Evolutionary conservation across 306 rosid species (phyloP).

Genomic region (Canavalia ensiformis): DNA sequence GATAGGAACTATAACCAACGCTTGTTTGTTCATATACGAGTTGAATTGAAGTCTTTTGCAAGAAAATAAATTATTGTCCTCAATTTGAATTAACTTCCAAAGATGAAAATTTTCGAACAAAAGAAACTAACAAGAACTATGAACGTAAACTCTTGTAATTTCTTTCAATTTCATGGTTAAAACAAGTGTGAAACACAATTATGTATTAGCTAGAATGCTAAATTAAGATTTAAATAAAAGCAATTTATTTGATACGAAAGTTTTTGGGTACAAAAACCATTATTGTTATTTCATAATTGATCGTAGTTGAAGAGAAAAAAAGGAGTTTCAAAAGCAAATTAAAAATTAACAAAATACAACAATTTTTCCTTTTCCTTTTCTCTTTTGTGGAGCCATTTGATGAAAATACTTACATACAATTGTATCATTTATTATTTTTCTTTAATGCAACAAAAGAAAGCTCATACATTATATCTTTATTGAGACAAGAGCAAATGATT

Average conservation of each 20-base stretch:
- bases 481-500: conserved; percentile 44
- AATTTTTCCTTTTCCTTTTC: neutral
- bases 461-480: neutral
- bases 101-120: no score
- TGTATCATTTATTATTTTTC: neutral
- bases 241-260: neutral
- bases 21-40: no score
- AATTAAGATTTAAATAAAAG: neutral
- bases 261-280: neutral
- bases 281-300: neutral
- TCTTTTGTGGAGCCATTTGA: neutral
- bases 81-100: no score
- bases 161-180: neutral
- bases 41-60: no score
- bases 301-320: neutral
- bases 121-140: no score
- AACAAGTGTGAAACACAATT: neutral
- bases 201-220: neutral
- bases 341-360: neutral
- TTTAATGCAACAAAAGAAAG: neutral
- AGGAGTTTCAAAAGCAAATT: neutral
- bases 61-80: no score
- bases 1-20: neutral
- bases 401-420: neutral
- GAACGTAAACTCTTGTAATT: no score